A percentile compares a stretch with the other conserved stretches of the same genome.
Evolutionary conservation across 2,329 filamentous ascomycete genomes (phyloP).

Genomic region (Monilinia polystroma): DNA sequence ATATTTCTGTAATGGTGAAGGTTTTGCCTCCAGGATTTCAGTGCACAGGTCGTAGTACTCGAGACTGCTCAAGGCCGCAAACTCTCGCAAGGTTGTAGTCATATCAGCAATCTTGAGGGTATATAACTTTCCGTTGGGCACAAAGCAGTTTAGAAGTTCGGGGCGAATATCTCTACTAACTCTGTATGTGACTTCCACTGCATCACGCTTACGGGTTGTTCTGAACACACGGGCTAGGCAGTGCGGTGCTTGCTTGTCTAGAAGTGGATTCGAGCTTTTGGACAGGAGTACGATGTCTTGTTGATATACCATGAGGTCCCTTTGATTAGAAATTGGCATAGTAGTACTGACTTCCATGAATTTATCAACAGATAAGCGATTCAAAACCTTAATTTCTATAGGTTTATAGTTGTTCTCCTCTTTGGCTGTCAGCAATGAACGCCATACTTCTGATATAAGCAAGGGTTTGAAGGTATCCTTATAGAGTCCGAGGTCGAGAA

Average conservation of each 20-base stretch:
- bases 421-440: constrained; percentile 84
- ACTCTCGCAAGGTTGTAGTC: constrained; percentile 93
- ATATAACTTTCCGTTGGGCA: constrained; percentile 67
- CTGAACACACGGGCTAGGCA: constrained; percentile 84
- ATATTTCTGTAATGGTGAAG: constrained; percentile 83
- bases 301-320: constrained; percentile 72
- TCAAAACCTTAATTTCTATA: constrained; percentile 85
- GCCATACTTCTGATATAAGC: constrained; percentile 91
- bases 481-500: constrained; percentile 74
- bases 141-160: constrained; percentile 60
- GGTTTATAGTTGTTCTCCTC: constrained; percentile 79
- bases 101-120: constrained; percentile 88
- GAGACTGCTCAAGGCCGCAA: constrained; percentile 83
- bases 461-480: constrained; percentile 88
- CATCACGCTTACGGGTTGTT: constrained; percentile 75
- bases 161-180: constrained; percentile 57
- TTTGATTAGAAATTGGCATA: constrained; percentile 68
- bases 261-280: constrained; percentile 67
- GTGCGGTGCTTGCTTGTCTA: constrained; percentile 64
- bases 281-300: constrained; percentile 90
- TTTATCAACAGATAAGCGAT: constrained; percentile 84
- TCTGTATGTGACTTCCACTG: constrained; percentile 82
- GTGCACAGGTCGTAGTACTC: constrained; percentile 96
- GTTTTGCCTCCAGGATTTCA: constrained; percentile 84
- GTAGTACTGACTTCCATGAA: constrained; percentile 89